Conservation (phyloP, 176 grass and related monocot genomes). For the Musa itinerans region DNA sequence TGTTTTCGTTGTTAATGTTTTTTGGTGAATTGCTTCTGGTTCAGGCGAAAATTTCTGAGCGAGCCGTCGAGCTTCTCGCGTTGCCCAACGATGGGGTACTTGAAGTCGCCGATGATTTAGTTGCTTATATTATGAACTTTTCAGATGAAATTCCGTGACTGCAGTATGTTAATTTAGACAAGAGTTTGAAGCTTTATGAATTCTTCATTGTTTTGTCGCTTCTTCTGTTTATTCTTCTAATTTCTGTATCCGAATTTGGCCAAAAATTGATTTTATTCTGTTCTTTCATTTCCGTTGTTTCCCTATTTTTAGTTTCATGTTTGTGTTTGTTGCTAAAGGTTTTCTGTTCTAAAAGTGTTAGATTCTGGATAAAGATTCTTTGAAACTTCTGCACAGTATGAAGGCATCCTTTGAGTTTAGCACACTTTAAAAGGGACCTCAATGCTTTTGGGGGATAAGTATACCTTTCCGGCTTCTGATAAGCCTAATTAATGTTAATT, state of each 20-base stretch:
- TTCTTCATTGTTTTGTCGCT: too few species aligned
- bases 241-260: neutral
- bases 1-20: neutral
- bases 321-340: neutral
- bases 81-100: constrained; percentile 62
- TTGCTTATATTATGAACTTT: neutral
- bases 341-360: neutral
- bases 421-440: too few species aligned
- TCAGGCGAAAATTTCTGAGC: constrained; percentile 84
- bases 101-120: neutral
- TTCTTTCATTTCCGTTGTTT: neutral
- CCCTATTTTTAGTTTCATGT: neutral
- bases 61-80: constrained; percentile 74
- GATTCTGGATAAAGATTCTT: too few species aligned
- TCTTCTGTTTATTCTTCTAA: too few species aligned
- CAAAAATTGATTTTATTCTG: neutral
- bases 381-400: too few species aligned
- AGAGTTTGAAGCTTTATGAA: too few species aligned
- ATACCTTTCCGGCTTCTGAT: neutral
- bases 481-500: neutral
- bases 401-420: too few species aligned
- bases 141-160: too few species aligned
- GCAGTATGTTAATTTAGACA: too few species aligned
- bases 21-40: neutral
- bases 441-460: too few species aligned